A percentile compares a stretch with the other conserved stretches of the same genome.
These are phyloP conservation scores for Apiotrichum akiyoshidainum DNA, from an alignment of 1,284 basidiomycete species.

Conservation along the genomic window DNA sequence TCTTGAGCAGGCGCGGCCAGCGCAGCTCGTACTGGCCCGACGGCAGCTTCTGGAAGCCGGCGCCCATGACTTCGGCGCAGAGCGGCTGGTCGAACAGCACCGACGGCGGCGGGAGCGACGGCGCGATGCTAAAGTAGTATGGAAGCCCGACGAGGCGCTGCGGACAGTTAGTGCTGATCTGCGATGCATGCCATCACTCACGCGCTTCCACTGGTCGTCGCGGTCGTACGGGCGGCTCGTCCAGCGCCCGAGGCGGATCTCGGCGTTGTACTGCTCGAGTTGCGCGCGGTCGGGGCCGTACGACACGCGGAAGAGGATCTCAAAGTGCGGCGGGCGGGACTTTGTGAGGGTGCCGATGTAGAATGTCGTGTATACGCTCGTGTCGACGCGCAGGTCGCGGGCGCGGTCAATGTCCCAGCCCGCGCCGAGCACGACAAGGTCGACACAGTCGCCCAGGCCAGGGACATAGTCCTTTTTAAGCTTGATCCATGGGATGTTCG, in stretches of 20 bases:
- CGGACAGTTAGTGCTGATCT: not conserved
- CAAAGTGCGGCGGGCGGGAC: constrained; percentile 58
- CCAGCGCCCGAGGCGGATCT: constrained; percentile 56
- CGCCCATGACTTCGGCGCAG: constrained; percentile 70
- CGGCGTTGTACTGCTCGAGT: constrained; percentile 67
- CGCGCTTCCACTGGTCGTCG: constrained; percentile 38
- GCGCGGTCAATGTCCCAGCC: constrained; percentile 74
- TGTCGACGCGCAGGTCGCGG: constrained; percentile 68
- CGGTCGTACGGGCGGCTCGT: constrained; percentile 33
- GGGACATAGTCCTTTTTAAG: constrained; percentile 76
- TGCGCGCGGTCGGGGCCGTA: constrained; percentile 66
- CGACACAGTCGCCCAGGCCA: constrained; percentile 73
- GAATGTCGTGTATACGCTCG: constrained; percentile 70
- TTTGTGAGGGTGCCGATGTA: constrained; percentile 60
- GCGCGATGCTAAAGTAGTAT: constrained; percentile 58
- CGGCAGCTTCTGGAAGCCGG: constrained; percentile 69
- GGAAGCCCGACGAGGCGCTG: constrained; percentile 50
- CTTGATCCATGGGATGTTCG: constrained; percentile 69
- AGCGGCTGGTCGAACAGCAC: constrained; percentile 63
- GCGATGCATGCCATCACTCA: too few relatives aligned
- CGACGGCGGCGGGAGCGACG: constrained; percentile 57
- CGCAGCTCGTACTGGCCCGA: constrained; percentile 74
- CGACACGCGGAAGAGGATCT: constrained; percentile 67
- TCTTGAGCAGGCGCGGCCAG: constrained; percentile 71
- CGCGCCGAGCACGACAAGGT: constrained; percentile 71